A percentile compares a stretch with the other conserved stretches of the same genome.
phyloP scores from a whole-genome alignment of 1,139 yeast species.

The Kodamaea sp. region DNA sequence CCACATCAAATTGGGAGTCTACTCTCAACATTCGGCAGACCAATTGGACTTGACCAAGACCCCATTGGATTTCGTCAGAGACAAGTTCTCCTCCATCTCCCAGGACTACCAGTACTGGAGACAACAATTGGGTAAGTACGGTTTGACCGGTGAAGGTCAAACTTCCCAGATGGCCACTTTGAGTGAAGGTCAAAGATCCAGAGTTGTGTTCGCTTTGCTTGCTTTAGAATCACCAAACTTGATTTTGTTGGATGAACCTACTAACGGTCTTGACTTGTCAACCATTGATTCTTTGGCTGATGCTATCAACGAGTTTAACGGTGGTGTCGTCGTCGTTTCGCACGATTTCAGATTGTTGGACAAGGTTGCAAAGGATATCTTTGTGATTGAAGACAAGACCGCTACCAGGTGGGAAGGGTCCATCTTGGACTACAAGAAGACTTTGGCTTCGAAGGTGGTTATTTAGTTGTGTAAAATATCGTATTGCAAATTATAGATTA shows the following conservation, averaged over 20 bases:
- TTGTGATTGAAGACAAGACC: slow-evolving; percentile 90
- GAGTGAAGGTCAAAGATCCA: slow-evolving; percentile 98
- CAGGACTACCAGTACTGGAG: slow-evolving; percentile 99
- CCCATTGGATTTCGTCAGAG: slow-evolving; percentile 95
- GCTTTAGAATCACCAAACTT: slow-evolving; percentile 96
- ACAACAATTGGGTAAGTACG: slow-evolving; percentile 96
- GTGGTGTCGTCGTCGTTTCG: slow-evolving; percentile 98
- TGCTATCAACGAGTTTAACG: slow-evolving; percentile 90
- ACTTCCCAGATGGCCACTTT: slow-evolving; percentile 98
- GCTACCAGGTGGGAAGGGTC: slow-evolving; percentile 96
- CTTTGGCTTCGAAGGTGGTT: slow-evolving; percentile 85
- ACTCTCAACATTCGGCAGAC: slow-evolving; percentile 98
- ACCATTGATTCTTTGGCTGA: slow-evolving; percentile 97
- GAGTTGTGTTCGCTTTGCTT: slow-evolving; percentile 95
- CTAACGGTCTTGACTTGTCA: slow-evolving; percentile 98
- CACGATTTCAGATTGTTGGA: slow-evolving; percentile 99
- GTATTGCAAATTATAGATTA: slow-evolving; percentile 1
- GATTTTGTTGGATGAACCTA: slow-evolving; percentile 96
- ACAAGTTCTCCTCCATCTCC: slow-evolving; percentile 82
- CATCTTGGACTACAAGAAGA: slow-evolving; percentile 89
- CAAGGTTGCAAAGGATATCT: slow-evolving; percentile 96
- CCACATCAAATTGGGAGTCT: slow-evolving; percentile 96
- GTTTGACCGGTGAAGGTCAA: slow-evolving; percentile 98
- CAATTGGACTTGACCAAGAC: slow-evolving; percentile 94
- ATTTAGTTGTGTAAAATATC: slow-evolving; percentile 37